These are phyloP conservation scores for Diaporthe citriasiana DNA, from an alignment of 2,329 filamentous ascomycete genomes.

Conservation along the genomic window DNA sequence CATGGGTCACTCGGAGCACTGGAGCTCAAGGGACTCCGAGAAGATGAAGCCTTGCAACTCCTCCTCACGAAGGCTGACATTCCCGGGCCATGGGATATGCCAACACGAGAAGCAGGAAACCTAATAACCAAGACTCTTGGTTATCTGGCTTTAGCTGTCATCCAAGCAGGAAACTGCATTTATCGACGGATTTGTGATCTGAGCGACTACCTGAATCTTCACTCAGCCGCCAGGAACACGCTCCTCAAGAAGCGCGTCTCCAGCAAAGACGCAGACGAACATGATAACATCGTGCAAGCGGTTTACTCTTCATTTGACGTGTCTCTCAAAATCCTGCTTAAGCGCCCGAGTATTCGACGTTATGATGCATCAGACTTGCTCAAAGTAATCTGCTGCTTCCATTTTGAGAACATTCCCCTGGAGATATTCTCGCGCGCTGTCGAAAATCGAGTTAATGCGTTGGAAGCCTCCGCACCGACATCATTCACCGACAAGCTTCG, in stretches of 20 bases:
- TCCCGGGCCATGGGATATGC: not conserved
- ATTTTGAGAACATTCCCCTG: not conserved
- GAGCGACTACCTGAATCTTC: not conserved
- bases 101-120: not conserved
- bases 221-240: not conserved
- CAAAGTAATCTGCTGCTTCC: not conserved
- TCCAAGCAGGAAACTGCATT: not conserved
- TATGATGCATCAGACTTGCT: not conserved
- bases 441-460: not conserved
- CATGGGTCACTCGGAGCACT: not conserved
- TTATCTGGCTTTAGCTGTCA: constrained; percentile 3
- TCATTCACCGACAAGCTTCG: not conserved
- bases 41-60: constrained; percentile 4
- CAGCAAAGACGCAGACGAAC: not conserved
- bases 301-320: not conserved
- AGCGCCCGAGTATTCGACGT: not conserved
- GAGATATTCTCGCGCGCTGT: not conserved
- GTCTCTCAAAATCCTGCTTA: not conserved
- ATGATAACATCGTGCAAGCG: not conserved
- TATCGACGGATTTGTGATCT: constrained; percentile 4
- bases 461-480: not conserved
- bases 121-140: not conserved
- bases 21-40: not conserved
- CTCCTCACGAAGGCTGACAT: not conserved
- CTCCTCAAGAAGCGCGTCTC: not conserved